phyloP scores from a whole-genome alignment of 768 basidiomycete species.

The Hygrocybe coccinea region DNA sequence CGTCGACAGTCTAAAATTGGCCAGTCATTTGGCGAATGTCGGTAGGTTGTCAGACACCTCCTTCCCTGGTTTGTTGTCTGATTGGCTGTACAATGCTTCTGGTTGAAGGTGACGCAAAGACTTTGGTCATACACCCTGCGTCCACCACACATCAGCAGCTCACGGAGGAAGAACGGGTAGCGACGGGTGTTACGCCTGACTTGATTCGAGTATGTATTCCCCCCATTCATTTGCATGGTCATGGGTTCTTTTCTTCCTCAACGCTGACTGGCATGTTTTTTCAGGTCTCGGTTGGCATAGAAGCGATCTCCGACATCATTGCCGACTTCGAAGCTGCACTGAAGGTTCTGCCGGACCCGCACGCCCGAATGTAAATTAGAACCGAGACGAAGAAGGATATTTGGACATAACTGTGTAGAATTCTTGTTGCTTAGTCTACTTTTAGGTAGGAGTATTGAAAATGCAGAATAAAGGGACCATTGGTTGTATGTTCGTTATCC shows the following conservation, averaged over 20 bases:
- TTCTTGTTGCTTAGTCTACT: too few species aligned
- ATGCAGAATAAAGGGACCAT: too few species aligned
- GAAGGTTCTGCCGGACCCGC: conserved; percentile 2
- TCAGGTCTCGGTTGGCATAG: conserved; percentile 37
- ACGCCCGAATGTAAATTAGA: too few species aligned
- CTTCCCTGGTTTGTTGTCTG: neutral
- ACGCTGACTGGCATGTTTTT: neutral
- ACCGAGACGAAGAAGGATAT: too few species aligned
- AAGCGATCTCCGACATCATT: conserved; percentile 38
- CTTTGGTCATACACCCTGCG: conserved; percentile 73
- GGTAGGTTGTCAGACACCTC: conserved; percentile 40
- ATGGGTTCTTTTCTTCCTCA: neutral
- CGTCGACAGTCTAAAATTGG: conserved; percentile 67
- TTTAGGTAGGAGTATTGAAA: too few species aligned
- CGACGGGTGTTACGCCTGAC: conserved; percentile 70
- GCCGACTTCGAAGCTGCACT: conserved; percentile 37
- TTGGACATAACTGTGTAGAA: too few species aligned
- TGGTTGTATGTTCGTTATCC: too few species aligned
- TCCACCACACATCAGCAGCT: conserved; percentile 75
- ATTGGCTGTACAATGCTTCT: neutral
- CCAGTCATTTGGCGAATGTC: conserved; percentile 70
- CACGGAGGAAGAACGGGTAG: conserved; percentile 51
- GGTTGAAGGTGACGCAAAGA: conserved; percentile 61
- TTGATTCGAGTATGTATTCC: conserved; percentile 55
- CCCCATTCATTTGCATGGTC: neutral